Evolutionary conservation across 371 early-diverging fungal species (phyloP), one percentile per base, ranked within the genome.

Genomic region (Mucor plumbeus): DNA sequence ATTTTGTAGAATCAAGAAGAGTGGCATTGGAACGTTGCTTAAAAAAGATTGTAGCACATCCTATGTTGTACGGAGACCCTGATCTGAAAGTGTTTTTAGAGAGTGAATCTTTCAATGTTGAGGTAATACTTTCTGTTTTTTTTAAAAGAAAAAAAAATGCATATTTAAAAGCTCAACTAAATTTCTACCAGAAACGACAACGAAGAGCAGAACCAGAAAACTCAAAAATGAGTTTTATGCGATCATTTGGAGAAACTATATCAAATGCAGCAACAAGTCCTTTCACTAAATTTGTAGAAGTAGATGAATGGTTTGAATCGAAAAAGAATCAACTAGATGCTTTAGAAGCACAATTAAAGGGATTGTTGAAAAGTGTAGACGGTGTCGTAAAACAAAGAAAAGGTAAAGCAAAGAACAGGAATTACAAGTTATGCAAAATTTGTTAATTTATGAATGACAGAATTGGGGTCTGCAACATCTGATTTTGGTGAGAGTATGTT

Each of bases 1-100:
- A 95, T 62, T 98, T 98, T 88, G 91, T 98, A 10, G 96, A 97
- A 74, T 86, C 87, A 7, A 69, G 99, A 19, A 86, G 97, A 7
- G 80, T 88, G 38, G 94, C 91, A 0, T 81, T 98, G 17, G 95
- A 97, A 74, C 83, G 90, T 62, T 93, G 94, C 78, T 70, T 97
- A 35, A 78, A 83, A 40, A 93, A 93, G 71, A 91, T 95, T 47
- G 88, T 89, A 11, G 79, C 87, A 5, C 98, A 98, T 74, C 95
- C 94, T 0, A 85, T 90, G 70, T 80, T 98, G 11, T 91, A 92
- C 73, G 86, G 88, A 8, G 95, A 95, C 72, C 90, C 90, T 7
- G 94, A 92, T 65, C 81, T 98, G 53, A 87, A 89, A 65, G 74
- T 94, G 40, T 98, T 98, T 77, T 78, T 97, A 48, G 95, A 95